Base-by-base conservation (phyloP, 768 basidiomycete species). In the Suillus lakei region DNA sequence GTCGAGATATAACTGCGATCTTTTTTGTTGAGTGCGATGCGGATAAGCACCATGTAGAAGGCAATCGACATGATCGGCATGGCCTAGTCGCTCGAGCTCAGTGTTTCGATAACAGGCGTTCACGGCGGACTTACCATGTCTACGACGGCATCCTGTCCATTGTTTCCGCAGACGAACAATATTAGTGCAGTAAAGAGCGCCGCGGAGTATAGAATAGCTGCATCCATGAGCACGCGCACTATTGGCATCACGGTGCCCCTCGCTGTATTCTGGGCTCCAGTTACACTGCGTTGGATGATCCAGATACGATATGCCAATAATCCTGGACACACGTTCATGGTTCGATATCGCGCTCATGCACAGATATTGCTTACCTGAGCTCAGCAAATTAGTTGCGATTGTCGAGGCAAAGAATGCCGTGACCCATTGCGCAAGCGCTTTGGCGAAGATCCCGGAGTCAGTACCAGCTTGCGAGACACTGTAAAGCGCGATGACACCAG, bases 41-140 rank as follows among this genome's bases (percentile, higher is more conserved):
- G 64, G 12, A 64, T 64, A 21, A 64, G 41, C 9, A 64, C 64
- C 64, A 64, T 64, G 26, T 64, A 64, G 59, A 64, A 64, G n/a
- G 64, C 43, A 28, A 64, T 64, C 30, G 64, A 64, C 34, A 64
- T 64, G 28, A 64, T 64, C 15, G 63, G 63, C 23, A 41, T 60
- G 18, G 46, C 39, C 63, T 64, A 30, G 16, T 30, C 8, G 8
- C 8, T 34, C 26, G 46, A 28, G 28, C 1, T 51, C 26, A 51
- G 16, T 16, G 6, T 16, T 51, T 18, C 26, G 2, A 30, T 28
- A 51, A 18, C 15, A 5, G 26, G 50, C 1, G 28, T 6, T 3
- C 5, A 28, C 3, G 28, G 16, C 16, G 44, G 21, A 59, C 74
- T 71, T 13, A 80, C 64, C 60, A 65, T 43, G 41, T 65, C 60